Conservation (phyloP, 495 filamentous ascomycete species). For the Clavariopsis aquatica region DNA sequence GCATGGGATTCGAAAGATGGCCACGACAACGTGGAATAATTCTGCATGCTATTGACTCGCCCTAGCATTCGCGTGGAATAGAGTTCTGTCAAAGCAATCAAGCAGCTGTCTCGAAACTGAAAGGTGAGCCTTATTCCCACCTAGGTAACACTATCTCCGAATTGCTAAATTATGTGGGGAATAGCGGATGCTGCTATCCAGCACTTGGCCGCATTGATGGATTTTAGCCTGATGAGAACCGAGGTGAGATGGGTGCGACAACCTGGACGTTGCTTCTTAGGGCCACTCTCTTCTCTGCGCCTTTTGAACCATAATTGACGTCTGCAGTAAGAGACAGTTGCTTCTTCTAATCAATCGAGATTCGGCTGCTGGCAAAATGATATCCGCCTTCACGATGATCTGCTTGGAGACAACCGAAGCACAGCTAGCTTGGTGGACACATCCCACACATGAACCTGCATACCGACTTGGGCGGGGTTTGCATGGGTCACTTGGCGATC, state of each 20-base stretch:
- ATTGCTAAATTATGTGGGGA: neutral
- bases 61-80: neutral
- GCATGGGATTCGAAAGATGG: neutral
- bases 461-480: neutral
- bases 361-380: neutral
- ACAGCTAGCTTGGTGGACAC: neutral
- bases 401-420: neutral
- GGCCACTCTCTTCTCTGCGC: neutral
- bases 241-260: neutral
- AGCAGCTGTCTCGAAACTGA: neutral
- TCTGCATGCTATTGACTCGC: neutral
- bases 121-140: neutral
- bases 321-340: neutral
- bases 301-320: neutral
- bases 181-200: neutral
- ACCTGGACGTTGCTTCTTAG: neutral
- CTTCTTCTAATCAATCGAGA: neutral
- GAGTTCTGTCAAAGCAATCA: neutral
- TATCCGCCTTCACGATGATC: neutral
- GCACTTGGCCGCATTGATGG: neutral
- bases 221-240: conserved; percentile 1
- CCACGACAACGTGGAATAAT: neutral
- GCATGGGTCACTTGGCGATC: neutral
- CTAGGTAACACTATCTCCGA: neutral
- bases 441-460: neutral